A percentile compares a stretch with the other conserved stretches of the same genome.
Evolutionary conservation across 805 yeast species (phyloP).

Genomic region (Candida wancherniae): DNA sequence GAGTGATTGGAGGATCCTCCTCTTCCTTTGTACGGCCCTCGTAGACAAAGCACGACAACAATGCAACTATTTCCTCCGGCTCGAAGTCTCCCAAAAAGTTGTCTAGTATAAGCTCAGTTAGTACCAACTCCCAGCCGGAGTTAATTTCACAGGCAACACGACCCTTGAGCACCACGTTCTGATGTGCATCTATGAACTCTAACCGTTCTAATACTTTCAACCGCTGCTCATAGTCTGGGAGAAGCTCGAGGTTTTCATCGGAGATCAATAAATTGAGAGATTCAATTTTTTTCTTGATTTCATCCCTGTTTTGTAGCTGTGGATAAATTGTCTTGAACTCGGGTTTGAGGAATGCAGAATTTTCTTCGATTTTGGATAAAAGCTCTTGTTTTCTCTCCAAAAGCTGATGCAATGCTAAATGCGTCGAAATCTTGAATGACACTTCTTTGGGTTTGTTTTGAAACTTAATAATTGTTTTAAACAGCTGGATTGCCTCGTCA

Average conservation of each 20-base stretch:
- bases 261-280: constrained; percentile 60
- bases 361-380: constrained; percentile 23
- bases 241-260: constrained; percentile 80
- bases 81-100: constrained; percentile 90
- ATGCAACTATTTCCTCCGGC: constrained; percentile 95
- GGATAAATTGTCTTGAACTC: constrained; percentile 42
- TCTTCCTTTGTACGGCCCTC: constrained; percentile 72
- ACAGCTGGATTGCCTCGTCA: constrained; percentile 30
- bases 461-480: constrained; percentile 30
- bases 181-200: constrained; percentile 71
- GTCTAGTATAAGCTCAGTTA: constrained; percentile 86
- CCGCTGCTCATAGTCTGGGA: constrained; percentile 93
- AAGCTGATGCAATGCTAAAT: constrained; percentile 33
- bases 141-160: constrained; percentile 90
- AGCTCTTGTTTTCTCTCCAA: constrained; percentile 34
- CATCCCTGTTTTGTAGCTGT: constrained; percentile 42
- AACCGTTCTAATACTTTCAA: constrained; percentile 69
- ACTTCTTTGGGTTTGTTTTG: constrained; percentile 43
- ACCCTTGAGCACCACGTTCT: constrained; percentile 83
- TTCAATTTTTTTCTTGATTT: constrained; percentile 47
- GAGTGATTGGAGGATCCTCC: constrained; percentile 65
- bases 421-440: constrained; percentile 31
- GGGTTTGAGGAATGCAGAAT: constrained; percentile 31
- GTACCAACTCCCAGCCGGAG: constrained; percentile 83
- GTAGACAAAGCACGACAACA: constrained; percentile 86